Conservation (phyloP, 257 asterid genomes). For the Solanum piurae region DNA sequence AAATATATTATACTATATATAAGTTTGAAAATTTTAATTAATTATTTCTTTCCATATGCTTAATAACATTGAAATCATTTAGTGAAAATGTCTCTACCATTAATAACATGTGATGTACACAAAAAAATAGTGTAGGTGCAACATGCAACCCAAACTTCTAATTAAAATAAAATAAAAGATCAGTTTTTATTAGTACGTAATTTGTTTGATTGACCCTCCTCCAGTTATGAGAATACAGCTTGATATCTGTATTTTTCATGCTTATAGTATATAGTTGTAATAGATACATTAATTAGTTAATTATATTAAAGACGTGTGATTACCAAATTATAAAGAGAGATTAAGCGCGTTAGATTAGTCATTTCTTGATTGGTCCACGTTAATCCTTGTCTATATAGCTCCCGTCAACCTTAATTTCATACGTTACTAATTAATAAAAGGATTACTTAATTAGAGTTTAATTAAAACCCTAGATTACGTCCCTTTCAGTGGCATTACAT, state of each 20-base stretch:
- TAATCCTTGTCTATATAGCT: background rate
- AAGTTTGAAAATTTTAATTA: too few relatives aligned
- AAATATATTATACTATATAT: too few relatives aligned
- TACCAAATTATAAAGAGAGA: background rate
- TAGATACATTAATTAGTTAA: background rate
- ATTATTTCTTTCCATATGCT: too few relatives aligned
- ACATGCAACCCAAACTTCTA: too few relatives aligned
- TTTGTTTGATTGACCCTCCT: background rate
- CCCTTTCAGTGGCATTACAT: background rate
- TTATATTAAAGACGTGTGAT: background rate
- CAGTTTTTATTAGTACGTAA: background rate
- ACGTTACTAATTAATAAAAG: background rate
- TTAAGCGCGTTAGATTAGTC: conserved; percentile 1
- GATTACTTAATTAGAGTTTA: background rate
- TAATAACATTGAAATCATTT: background rate
- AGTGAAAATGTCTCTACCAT: background rate
- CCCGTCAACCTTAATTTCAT: background rate
- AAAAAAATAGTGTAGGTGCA: background rate
- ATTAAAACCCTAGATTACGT: background rate
- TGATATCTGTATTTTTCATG: background rate
- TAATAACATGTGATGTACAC: background rate
- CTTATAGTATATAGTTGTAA: background rate
- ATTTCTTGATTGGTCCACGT: background rate
- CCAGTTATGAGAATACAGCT: background rate
- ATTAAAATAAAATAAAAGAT: background rate